A percentile compares a stretch with the other conserved stretches of the same genome.
Conservation (phyloP, 192 early-diverging fungal species). For the Paraglomus occultum region DNA sequence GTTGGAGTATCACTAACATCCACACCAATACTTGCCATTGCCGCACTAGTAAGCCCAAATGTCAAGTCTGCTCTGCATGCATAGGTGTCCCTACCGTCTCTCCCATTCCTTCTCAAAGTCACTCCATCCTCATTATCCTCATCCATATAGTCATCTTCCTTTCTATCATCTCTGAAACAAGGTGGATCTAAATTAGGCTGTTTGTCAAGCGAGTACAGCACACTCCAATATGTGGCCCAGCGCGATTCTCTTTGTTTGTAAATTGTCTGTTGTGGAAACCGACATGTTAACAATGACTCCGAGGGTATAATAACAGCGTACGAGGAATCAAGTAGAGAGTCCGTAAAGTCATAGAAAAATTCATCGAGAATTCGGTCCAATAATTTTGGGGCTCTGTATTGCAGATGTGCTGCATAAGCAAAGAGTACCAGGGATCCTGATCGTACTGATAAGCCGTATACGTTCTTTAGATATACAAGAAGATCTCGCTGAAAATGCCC, state of each 20-base stretch:
- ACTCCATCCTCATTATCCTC: no score
- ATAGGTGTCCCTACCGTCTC: no score
- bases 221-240: slow-evolving; percentile 29
- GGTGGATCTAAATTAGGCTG: slow-evolving; percentile 16
- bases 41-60: no score
- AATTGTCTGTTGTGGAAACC: not conserved
- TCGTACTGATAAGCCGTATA: slow-evolving; percentile 39
- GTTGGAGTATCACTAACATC: not conserved
- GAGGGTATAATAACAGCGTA: not conserved
- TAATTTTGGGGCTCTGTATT: slow-evolving; percentile 35
- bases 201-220: slow-evolving; percentile 29
- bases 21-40: not conserved
- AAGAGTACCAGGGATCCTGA: slow-evolving; percentile 45
- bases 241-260: not conserved
- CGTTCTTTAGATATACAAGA: slow-evolving; percentile 37
- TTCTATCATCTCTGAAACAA: no score
- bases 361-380: slow-evolving; percentile 46
- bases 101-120: no score
- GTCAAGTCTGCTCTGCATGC: no score
- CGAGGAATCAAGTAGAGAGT: slow-evolving; percentile 1
- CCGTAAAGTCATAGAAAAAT: slow-evolving; percentile 38
- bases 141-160: no score
- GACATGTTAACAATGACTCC: not conserved
- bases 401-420: slow-evolving; percentile 43
- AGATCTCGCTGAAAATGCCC: slow-evolving; percentile 39